Percentiles rank a stretch among this genome's conserved stretches.
phyloP scores from a whole-genome alignment of 805 yeast genomes.

The Suhomyces xylopsoci region DNA sequence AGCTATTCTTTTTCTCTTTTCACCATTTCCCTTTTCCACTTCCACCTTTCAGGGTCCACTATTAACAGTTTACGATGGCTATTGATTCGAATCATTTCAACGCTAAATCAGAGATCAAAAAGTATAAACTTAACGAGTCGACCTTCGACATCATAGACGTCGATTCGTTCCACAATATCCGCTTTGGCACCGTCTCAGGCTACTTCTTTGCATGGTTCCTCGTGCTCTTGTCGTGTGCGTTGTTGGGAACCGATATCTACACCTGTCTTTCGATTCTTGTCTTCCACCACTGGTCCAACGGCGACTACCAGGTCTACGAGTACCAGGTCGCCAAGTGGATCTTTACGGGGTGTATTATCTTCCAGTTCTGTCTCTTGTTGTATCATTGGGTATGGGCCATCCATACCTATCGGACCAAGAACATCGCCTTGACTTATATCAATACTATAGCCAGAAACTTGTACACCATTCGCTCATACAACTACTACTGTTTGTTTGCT shows the following conservation, averaged over 20 bases:
- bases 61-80: neutral
- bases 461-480: conserved; percentile 56
- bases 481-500: conserved; percentile 69
- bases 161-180: conserved; percentile 44
- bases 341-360: conserved; percentile 76
- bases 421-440: conserved; percentile 68
- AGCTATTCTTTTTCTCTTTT: no score
- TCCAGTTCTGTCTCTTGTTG: conserved; percentile 56
- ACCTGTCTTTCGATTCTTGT: conserved; percentile 74
- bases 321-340: conserved; percentile 62
- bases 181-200: conserved; percentile 41
- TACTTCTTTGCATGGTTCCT: conserved; percentile 44
- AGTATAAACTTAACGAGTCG: conserved; percentile 32
- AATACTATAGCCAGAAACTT: conserved; percentile 58
- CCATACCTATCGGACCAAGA: conserved; percentile 53
- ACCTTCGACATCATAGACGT: conserved; percentile 52
- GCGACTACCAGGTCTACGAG: conserved; percentile 43
- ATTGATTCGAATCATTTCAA: conserved; percentile 13
- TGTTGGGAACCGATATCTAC: conserved; percentile 67
- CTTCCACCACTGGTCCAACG: conserved; percentile 64
- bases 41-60: no score
- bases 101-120: conserved; percentile 24
- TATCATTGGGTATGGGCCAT: conserved; percentile 60
- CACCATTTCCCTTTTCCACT: neutral
- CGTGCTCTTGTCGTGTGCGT: conserved; percentile 52